phyloP scores from a whole-genome alignment of 148 eudicot genomes.

The Euryodendron excelsum region DNA sequence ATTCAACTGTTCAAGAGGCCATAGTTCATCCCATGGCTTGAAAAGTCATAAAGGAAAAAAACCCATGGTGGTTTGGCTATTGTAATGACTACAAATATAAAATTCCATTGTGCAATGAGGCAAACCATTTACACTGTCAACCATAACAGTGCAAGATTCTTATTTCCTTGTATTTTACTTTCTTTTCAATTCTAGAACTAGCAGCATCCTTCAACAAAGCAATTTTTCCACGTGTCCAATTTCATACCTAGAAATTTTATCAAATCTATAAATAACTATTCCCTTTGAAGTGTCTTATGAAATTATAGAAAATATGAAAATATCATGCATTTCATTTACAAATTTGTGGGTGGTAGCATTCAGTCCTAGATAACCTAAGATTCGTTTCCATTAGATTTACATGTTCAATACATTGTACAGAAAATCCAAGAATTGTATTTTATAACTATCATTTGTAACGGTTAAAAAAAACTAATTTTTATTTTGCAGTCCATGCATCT shows the following conservation, averaged over 20 bases:
- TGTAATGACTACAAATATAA: neutral
- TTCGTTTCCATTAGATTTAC: neutral
- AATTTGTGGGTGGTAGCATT: neutral
- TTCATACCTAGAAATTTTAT: neutral
- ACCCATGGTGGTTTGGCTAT: no score
- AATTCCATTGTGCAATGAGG: neutral
- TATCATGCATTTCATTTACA: neutral
- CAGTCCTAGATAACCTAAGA: neutral
- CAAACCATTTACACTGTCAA: neutral
- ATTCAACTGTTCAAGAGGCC: neutral
- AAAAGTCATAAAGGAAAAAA: neutral
- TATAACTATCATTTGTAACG: no score
- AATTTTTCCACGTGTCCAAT: neutral
- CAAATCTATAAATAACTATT: no score
- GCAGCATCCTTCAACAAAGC: neutral
- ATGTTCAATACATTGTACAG: no score
- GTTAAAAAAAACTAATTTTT: no score
- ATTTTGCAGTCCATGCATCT: no score
- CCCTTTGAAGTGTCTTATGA: no score
- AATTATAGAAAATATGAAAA: neutral
- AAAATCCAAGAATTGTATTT: no score
- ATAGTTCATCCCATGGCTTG: neutral
- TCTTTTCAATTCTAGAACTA: neutral
- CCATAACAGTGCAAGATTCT: neutral
- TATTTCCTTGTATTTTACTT: neutral